These are phyloP conservation scores for Schoenoplectus tabernaemontani DNA, from an alignment of 202 grass and related monocot genomes.

Conservation along the genomic window DNA sequence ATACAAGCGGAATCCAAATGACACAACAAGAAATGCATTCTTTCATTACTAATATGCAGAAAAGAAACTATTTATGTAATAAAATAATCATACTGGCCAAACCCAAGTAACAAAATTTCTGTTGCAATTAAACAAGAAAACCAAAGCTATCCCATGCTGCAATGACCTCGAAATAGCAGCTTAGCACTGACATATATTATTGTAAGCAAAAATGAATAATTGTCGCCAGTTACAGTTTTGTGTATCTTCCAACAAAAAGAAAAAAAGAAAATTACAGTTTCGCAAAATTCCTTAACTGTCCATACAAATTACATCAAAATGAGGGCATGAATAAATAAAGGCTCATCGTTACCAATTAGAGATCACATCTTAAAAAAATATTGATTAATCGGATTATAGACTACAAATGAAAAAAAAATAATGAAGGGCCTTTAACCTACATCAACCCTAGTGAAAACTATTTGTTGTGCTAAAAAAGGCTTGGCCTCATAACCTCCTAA, in stretches of 20 bases:
- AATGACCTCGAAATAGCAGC: not conserved
- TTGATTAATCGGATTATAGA: constrained; percentile 18
- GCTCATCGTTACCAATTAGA: not conserved
- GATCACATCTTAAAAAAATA: constrained; percentile 2
- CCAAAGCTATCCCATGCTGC: not conserved
- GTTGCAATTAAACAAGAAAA: not conserved
- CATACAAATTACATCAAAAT: not conserved
- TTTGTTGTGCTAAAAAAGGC: not conserved
- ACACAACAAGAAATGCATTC: not conserved
- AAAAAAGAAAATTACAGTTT: not conserved
- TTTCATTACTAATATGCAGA: not conserved
- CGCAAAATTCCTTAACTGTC: not conserved
- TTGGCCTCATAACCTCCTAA: not conserved
- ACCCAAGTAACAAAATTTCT: not conserved
- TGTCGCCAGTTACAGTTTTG: not conserved
- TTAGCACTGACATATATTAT: not conserved
- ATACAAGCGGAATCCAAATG: not conserved
- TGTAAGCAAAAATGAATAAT: not conserved
- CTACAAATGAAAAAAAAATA: constrained; percentile 19
- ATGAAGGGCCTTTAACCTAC: constrained; percentile 20
- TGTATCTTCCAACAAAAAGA: not conserved
- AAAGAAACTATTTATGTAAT: not conserved
- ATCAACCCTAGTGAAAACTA: constrained; percentile 15
- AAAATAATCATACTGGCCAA: not conserved
- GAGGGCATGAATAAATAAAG: constrained; percentile 2